A percentile compares a stretch with the other conserved stretches of the same genome.
phyloP scores from a whole-genome alignment of 2,329 filamentous ascomycete genomes.

The Didymella pinodella region DNA sequence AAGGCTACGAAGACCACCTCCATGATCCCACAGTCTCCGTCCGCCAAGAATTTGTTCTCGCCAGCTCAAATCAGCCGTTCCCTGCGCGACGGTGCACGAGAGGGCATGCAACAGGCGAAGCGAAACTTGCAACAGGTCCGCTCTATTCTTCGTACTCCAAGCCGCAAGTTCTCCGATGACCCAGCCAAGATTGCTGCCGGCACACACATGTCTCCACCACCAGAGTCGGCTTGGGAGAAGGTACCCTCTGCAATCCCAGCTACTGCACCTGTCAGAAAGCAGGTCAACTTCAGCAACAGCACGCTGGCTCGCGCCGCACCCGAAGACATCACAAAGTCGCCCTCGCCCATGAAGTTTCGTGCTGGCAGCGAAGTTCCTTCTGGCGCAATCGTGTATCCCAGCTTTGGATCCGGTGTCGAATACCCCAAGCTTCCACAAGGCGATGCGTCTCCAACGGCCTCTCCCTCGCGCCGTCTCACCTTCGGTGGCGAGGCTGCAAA shows the following conservation, averaged over 20 bases:
- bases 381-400: conserved; percentile 45
- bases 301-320: conserved; percentile 59
- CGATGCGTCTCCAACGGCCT: conserved; percentile 34
- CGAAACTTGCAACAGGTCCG: conserved; percentile 64
- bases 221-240: conserved; percentile 56
- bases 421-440: conserved; percentile 50
- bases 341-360: conserved; percentile 47
- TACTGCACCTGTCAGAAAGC: conserved; percentile 78
- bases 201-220: conserved; percentile 61
- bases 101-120: conserved; percentile 50
- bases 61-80: conserved; percentile 43
- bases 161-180: conserved; percentile 67
- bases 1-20: conserved; percentile 57
- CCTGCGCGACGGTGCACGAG: conserved; percentile 50
- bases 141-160: conserved; percentile 68
- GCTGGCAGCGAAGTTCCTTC: conserved; percentile 46
- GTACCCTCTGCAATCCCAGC: conserved; percentile 62
- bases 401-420: conserved; percentile 39
- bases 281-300: conserved; percentile 80
- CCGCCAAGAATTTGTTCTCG: conserved; percentile 60
- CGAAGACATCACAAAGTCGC: conserved; percentile 41
- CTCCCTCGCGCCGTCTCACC: conserved; percentile 47
- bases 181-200: conserved; percentile 67
- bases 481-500: conserved; percentile 40
- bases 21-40: conserved; percentile 64